phyloP scores from a whole-genome alignment of 495 filamentous ascomycete species.

The Penicillium mononematosum region DNA sequence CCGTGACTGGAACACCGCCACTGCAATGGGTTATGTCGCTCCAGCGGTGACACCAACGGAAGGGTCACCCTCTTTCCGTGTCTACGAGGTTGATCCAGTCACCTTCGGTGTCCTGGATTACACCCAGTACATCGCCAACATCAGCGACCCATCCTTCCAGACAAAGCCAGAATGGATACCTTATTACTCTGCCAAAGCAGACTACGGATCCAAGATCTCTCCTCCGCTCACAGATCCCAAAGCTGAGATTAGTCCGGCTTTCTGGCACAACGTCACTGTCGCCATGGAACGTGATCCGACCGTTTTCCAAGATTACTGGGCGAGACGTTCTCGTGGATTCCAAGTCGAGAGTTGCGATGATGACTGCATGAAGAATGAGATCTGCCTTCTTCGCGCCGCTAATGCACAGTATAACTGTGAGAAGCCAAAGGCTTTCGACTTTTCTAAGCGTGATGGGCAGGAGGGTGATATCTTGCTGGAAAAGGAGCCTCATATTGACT shows the following conservation, averaged over 20 bases:
- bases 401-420: constrained; percentile 37
- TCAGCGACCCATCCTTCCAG: constrained; percentile 43
- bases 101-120: constrained; percentile 54
- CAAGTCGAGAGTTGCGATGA: constrained; percentile 33
- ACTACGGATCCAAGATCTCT: constrained; percentile 47
- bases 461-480: neutral
- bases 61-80: constrained; percentile 53
- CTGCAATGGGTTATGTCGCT: constrained; percentile 49
- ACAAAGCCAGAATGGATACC: constrained; percentile 45
- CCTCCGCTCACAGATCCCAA: constrained; percentile 34
- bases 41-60: constrained; percentile 54
- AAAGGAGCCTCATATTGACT: constrained; percentile 14
- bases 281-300: constrained; percentile 36
- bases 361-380: constrained; percentile 36
- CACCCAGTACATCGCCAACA: constrained; percentile 54
- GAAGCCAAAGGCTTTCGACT: constrained; percentile 20
- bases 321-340: constrained; percentile 37
- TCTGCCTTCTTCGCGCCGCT: constrained; percentile 44
- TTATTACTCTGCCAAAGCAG: constrained; percentile 54
- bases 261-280: constrained; percentile 59
- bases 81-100: constrained; percentile 56
- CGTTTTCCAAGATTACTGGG: constrained; percentile 40
- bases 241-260: constrained; percentile 52
- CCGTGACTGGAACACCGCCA: constrained; percentile 38
- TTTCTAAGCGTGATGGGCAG: constrained; percentile 19